These are phyloP conservation scores for Claviceps sp. DNA, from an alignment of 2,329 filamentous ascomycete species.

Conservation along the genomic window DNA sequence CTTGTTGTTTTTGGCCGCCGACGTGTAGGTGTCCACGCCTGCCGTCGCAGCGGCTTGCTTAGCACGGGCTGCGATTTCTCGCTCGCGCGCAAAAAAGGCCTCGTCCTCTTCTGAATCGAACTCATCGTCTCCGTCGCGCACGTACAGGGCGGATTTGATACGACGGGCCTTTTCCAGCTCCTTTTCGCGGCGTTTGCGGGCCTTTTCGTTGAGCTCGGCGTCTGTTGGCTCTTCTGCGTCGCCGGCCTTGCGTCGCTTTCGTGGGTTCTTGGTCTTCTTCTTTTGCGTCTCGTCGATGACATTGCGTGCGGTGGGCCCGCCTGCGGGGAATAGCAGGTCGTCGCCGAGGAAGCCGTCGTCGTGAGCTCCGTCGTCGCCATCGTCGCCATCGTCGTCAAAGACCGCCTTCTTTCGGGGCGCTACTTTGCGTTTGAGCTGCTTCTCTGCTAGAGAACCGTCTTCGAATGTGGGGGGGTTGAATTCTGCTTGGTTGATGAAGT, in stretches of 20 bases:
- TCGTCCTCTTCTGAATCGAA: slow-evolving; percentile 58
- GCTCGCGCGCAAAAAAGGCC: slow-evolving; percentile 67
- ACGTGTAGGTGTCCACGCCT: slow-evolving; percentile 2
- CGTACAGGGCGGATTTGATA: slow-evolving; percentile 74
- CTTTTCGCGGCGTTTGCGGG: slow-evolving; percentile 47
- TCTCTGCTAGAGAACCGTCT: slow-evolving; percentile 58
- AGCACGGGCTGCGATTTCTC: slow-evolving; percentile 40
- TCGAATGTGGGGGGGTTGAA: slow-evolving; percentile 68
- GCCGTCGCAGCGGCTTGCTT: slow-evolving; percentile 21
- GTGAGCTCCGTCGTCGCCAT: slow-evolving; percentile 29
- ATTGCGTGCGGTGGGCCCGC: slow-evolving; percentile 47
- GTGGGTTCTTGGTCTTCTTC: slow-evolving; percentile 32
- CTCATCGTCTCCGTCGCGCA: slow-evolving; percentile 79
- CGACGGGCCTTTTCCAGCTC: slow-evolving; percentile 64
- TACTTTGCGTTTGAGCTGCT: slow-evolving; percentile 64
- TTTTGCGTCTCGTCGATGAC: slow-evolving; percentile 41
- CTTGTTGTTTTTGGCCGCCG: slow-evolving; percentile 16
- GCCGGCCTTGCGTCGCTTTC: slow-evolving; percentile 34
- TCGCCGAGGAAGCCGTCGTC: slow-evolving; percentile 24
- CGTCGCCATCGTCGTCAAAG: slow-evolving; percentile 58
- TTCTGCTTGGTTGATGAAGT: slow-evolving; percentile 63
- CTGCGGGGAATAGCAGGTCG: slow-evolving; percentile 54
- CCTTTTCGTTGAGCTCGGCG: slow-evolving; percentile 50
- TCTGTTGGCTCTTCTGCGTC: slow-evolving; percentile 38
- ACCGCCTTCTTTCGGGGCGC: slow-evolving; percentile 40